Base-by-base conservation (phyloP, 139 green algal genomes). In the Volvox reticuliferus region DNA sequence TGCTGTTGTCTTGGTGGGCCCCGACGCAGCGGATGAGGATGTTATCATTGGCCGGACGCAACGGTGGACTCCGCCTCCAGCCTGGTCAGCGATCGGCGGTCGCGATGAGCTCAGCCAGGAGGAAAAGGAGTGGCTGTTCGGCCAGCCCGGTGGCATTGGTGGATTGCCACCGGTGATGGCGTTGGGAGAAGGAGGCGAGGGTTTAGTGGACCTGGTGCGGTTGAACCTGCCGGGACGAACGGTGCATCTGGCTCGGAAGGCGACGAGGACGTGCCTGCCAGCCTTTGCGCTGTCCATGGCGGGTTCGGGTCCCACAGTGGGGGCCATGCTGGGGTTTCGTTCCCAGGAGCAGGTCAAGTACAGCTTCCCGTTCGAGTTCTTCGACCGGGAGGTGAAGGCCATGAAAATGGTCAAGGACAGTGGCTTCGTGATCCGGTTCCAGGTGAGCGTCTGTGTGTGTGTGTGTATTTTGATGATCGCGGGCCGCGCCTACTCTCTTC, bases 171-270 rank as follows among this genome's bases (percentile, higher is more conserved):
- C 86, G 9, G 86, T 90, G 12, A 55, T 83, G 73, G 50, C 50
- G n/a, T 55, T 90, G 86, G 86, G 86, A 37, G 86, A 90, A 75
- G 86, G 86, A 73, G 86, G 86, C 73, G 73, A 90, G 73, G 86
- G 86, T 5, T 24, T 83, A 69, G 86, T 90, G 69, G 86, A 90
- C 21, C 73, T 90, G 50, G 86, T 90, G 26, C 71, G 73, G 50
- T 32, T 90, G 71, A 44, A 90, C 0, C 86, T 90, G 73, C 86
- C 86, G 1, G 30, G 30, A 0, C 86, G 86, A 17, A 90, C 50
- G 12, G 21, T 83, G 71, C 86, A 90, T 75, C 86, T 90, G 71
- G 86, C 86, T 13, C 86, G 86, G 50, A 90, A 90, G 86, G n/a
- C 36, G 20, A 90, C 86, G 86, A 73, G 86, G 37, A 90, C 73